phyloP scores from a whole-genome alignment of 225 moss, liverwort and hornwort genomes.

The Climacium dendroides region DNA sequence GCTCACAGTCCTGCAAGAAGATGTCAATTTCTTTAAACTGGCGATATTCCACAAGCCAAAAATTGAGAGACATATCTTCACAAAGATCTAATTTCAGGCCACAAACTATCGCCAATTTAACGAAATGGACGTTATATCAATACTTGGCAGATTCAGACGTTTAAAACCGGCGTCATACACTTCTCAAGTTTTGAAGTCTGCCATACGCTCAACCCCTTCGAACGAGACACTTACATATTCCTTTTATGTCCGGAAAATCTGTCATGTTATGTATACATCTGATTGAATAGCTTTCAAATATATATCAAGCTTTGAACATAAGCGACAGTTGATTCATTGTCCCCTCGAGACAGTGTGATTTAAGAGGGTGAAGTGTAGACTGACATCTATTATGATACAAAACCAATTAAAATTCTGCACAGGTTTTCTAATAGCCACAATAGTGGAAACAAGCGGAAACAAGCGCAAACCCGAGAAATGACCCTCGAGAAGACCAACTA shows the following conservation, averaged over 20 bases:
- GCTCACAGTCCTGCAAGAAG: background rate
- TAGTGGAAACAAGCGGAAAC: background rate
- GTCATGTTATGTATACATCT: background rate
- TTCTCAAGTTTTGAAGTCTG: background rate
- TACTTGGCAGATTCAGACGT: background rate
- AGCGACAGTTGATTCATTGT: background rate
- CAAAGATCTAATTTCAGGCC: background rate
- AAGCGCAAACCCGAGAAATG: background rate
- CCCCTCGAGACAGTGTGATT: background rate
- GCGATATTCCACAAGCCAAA: background rate
- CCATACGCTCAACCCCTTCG: background rate
- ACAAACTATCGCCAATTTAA: background rate
- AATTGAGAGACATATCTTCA: background rate
- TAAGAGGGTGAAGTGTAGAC: background rate
- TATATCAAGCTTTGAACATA: background rate
- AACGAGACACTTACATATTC: background rate
- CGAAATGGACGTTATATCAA: background rate
- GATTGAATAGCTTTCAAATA: background rate
- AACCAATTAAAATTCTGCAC: background rate
- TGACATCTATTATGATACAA: background rate
- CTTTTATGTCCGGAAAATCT: background rate
- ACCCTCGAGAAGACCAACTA: background rate
- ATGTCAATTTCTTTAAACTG: background rate
- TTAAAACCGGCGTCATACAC: background rate
- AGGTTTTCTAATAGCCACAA: too few species aligned